Percentiles rank a stretch among this genome's conserved stretches.
Conservation (phyloP, 352 stramenopile species). For the Pythium volutum region DNA sequence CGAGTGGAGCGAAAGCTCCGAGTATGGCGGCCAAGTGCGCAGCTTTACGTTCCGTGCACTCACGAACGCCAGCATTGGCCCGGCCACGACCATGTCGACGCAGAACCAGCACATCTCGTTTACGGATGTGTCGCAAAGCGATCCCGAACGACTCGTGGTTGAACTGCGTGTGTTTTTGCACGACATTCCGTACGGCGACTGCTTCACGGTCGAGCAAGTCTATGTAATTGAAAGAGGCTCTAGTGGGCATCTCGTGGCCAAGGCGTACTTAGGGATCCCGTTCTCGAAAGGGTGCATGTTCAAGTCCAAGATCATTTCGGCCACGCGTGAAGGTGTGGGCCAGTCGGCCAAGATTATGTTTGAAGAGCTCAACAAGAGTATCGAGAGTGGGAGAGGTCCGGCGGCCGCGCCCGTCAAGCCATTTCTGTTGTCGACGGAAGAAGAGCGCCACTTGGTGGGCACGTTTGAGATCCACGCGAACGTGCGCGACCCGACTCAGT, state of each 20-base stretch:
- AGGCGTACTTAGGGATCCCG: conserved; percentile 72
- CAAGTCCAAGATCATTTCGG: conserved; percentile 88
- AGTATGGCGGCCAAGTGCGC: conserved; percentile 68
- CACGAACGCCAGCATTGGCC: conserved; percentile 81
- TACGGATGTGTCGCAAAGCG: conserved; percentile 29
- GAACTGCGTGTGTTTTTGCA: conserved; percentile 67
- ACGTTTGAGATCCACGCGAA: conserved; percentile 59
- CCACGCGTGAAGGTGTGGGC: conserved; percentile 56
- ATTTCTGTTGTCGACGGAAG: conserved; percentile 67
- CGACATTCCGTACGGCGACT: conserved; percentile 86
- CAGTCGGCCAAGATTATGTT: conserved; percentile 57
- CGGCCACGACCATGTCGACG: conserved; percentile 80
- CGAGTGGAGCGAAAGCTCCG: conserved; percentile 57
- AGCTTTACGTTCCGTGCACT: conserved; percentile 63
- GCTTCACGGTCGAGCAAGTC: conserved; percentile 78
- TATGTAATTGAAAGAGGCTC: conserved; percentile 46
- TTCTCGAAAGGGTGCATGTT: conserved; percentile 90
- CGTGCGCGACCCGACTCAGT: conserved; percentile 51
- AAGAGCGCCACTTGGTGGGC: conserved; percentile 64
- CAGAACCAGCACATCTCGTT: conserved; percentile 70
- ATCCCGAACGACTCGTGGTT: conserved; percentile 52
- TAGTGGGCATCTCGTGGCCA: conserved; percentile 45
- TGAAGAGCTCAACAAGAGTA: conserved; percentile 55
- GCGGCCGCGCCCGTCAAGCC: conserved; percentile 34
- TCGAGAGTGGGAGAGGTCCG: conserved; percentile 21